Base-by-base conservation (phyloP, 2,329 filamentous ascomycete species). In the Cyphellophora europaea region DNA sequence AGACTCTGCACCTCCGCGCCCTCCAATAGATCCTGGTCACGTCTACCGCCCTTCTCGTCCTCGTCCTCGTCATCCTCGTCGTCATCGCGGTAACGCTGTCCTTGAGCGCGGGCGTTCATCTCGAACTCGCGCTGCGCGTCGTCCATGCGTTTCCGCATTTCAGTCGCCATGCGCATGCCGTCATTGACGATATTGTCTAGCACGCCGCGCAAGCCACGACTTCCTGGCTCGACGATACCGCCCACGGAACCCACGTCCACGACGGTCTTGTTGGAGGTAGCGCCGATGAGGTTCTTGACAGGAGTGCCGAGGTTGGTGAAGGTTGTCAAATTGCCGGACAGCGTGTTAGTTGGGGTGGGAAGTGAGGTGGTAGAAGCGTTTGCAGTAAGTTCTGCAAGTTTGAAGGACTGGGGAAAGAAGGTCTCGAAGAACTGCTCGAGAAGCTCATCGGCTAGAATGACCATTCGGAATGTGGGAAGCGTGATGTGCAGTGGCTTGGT, bases 361-460 rank as follows among this genome's bases (percentile, higher is more conserved):
- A 52, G 57, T 5, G 59, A 63, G 5, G 59, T 67, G n/a, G 33
- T 42, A 23, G 41, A 44, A 23, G 64, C 59, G 19, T 70, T 55
- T 2, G 69, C 65, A 17, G 63, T 63, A n/a, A 25, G 21, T 40
- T 93, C 82, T 15, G 84, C 79, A 30, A 95, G 78, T 51, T 84
- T 86, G 72, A 98, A 93, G 1, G 87, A 94, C 33, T 83, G 78
- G 0, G 89, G 86, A 62, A 96, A 95, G 27, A 87, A 93, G 1
- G 85, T 84, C 62, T 98, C 91, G 56, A 98, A 98, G 62, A 98
- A 98, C 49, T 93, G 84, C 53, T 98, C 89, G 5, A 98, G 74
- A 1, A 93, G 72, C 57, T 98, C 91, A 53, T 98, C 91, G 28
- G 91, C 91, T 5, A 98, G 75, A 6, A 98, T 84, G 3, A 98